Conservation (phyloP, 495 filamentous ascomycete species). For the Podospora appendiculata region DNA sequence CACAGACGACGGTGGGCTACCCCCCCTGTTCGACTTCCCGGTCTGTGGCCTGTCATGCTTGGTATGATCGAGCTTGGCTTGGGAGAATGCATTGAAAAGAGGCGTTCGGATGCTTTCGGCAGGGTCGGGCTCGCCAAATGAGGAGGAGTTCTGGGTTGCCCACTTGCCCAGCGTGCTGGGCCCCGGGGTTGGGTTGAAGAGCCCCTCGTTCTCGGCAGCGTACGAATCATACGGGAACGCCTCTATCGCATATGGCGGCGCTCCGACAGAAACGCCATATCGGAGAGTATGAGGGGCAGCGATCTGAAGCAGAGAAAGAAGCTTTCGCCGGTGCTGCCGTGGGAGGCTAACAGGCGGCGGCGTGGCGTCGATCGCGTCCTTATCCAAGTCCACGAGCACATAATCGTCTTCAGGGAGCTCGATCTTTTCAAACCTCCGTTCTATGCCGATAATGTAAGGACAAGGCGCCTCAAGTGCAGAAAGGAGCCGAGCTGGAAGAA, state of each 20-base stretch:
- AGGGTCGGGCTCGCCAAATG: slow-evolving; percentile 66
- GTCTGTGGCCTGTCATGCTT: slow-evolving; percentile 73
- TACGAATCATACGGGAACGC: slow-evolving; percentile 85
- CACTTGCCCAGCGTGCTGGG: slow-evolving; percentile 72
- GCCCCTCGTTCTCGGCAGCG: slow-evolving; percentile 72
- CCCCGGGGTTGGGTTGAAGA: slow-evolving; percentile 64
- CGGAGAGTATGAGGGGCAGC: slow-evolving; percentile 85
- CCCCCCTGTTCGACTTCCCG: slow-evolving; percentile 63
- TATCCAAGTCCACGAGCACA: slow-evolving; percentile 87
- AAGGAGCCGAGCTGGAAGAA: slow-evolving; percentile 78
- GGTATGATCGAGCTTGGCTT: slow-evolving; percentile 59
- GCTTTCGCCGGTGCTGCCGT: slow-evolving; percentile 81
- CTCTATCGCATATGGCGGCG: slow-evolving; percentile 90
- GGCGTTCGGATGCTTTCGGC: slow-evolving; percentile 31
- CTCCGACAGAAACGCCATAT: slow-evolving; percentile 77
- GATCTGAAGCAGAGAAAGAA: slow-evolving; percentile 78
- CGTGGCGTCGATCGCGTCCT: slow-evolving; percentile 79
- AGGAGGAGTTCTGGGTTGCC: slow-evolving; percentile 78
- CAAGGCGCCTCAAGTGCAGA: slow-evolving; percentile 92
- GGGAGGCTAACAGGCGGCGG: slow-evolving; percentile 66
- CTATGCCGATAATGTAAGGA: slow-evolving; percentile 93
- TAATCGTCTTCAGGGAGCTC: slow-evolving; percentile 95
- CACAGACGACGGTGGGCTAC: slow-evolving; percentile 74
- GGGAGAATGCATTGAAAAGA: slow-evolving; percentile 87
- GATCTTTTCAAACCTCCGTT: slow-evolving; percentile 84